Conservation (phyloP, 192 early-diverging fungal genomes). For the Gigaspora rosea region DNA sequence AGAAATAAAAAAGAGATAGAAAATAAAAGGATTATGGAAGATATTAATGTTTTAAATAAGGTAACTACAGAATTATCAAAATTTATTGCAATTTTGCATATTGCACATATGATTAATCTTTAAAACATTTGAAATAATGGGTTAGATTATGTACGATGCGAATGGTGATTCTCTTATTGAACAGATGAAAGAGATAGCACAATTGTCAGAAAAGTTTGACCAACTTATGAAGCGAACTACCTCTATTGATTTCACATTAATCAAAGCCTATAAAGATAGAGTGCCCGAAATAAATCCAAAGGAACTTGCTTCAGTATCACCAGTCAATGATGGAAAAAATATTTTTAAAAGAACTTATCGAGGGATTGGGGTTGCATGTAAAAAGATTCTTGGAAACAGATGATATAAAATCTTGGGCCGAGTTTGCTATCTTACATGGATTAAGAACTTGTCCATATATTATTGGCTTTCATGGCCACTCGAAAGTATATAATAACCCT, state of each 20-base stretch:
- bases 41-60: neutral
- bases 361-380: neutral
- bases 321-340: no score
- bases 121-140: neutral
- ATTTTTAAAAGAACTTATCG: neutral
- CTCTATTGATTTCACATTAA: no score
- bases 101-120: neutral
- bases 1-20: neutral
- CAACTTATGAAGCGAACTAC: neutral
- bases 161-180: neutral
- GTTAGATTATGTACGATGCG: neutral
- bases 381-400: neutral
- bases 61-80: neutral
- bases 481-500: neutral
- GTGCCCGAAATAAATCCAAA: no score
- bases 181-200: neutral
- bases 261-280: no score
- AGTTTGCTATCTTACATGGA: neutral
- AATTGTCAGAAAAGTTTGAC: neutral
- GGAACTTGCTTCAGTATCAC: no score
- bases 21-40: neutral
- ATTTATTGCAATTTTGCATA: neutral
- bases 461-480: neutral
- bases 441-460: neutral
- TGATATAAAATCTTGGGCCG: neutral